Evolutionary conservation across 805 yeast species (phyloP), one percentile per base, ranked within the genome.

Genomic region (Saturnispora gosingensis): DNA sequence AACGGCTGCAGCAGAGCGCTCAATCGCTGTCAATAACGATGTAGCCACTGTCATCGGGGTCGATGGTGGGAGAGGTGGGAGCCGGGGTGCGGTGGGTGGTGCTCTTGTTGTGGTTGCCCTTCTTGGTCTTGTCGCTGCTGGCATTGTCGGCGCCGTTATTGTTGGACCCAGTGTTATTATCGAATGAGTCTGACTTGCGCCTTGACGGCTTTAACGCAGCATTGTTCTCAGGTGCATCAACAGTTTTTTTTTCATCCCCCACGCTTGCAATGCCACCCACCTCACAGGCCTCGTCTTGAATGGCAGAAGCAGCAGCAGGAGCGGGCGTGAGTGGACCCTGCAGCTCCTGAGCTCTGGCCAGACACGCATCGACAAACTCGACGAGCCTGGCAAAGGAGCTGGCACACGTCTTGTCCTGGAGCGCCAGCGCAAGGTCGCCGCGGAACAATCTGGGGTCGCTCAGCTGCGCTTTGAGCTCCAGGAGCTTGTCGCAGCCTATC

Each of bases 351-450:
- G 51, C 61, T 16, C 42, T 54, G 4, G 36, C 52, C 2, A 61
- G 51, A 48, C 67, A 65, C 28, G 60, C 63, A 15, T 61, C 60
- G 10, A 62, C 58, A 35, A 49, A 49, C 25, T 49, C 51, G 6
- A 49, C 25, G 9, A 49, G 34, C 36, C 35, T 43, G 9, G 43
- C 35, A 20, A 49, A 43, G 6, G 51, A 49, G 16, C 36, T 49
- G 7, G 42, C 36, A 35, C 51, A 49, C 3, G 25, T 35, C 40
- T 49, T 49, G 18, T 49, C 51, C 18, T 49, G 30, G 46, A 67
- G 55, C 7, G 59, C 63, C 24, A 53, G 49, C 28, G 57, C 63
- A 10, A 65, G 39, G 1, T 60, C 59, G 13, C 66, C 67, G n/a
- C 57, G 57, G n/a, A 61, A 50, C 8, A 60, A 45, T 13, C 56